These are phyloP conservation scores for Ustilago hordei DNA, from an alignment of 1,284 basidiomycete genomes.

Conservation along the genomic window DNA sequence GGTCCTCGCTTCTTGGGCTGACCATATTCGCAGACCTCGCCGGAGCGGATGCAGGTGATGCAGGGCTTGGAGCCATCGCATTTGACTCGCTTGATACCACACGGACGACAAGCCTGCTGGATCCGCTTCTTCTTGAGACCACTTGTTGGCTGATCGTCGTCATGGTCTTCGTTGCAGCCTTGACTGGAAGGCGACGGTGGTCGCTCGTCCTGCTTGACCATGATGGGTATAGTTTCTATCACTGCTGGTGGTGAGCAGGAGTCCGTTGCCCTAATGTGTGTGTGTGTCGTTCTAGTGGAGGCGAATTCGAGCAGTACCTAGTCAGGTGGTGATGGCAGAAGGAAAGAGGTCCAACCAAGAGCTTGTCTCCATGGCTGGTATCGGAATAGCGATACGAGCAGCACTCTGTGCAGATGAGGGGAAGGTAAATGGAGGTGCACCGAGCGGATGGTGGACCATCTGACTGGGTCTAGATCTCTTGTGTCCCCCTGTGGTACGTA, in stretches of 20 bases:
- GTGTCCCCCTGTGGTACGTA: not conserved
- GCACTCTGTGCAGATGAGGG: not conserved
- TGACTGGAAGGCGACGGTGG: slow-evolving; percentile 7
- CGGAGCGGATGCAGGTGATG: slow-evolving; percentile 49
- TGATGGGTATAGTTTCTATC: not conserved
- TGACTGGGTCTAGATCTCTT: not conserved
- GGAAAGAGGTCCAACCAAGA: not conserved
- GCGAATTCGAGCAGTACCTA: not conserved
- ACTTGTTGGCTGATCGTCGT: slow-evolving; percentile 23
- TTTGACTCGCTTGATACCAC: slow-evolving; percentile 57
- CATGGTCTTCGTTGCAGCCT: slow-evolving; percentile 17
- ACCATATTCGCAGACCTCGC: slow-evolving; percentile 58
- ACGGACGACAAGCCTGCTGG: slow-evolving; percentile 59
- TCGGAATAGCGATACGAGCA: not conserved
- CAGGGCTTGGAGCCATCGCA: slow-evolving; percentile 57
- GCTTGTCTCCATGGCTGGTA: slow-evolving; percentile 5
- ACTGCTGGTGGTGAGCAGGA: not conserved
- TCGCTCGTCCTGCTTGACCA: slow-evolving; percentile 10
- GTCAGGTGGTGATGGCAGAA: not conserved
- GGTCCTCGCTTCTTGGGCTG: slow-evolving; percentile 61
- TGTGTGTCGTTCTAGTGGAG: not conserved
- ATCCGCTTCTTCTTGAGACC: slow-evolving; percentile 56
- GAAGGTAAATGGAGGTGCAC: not conserved
- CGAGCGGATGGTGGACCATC: not conserved
- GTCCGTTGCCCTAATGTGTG: not conserved